These are phyloP conservation scores for Botryotinia narcissicola DNA, from an alignment of 2,329 filamentous ascomycete species.

Conservation along the genomic window DNA sequence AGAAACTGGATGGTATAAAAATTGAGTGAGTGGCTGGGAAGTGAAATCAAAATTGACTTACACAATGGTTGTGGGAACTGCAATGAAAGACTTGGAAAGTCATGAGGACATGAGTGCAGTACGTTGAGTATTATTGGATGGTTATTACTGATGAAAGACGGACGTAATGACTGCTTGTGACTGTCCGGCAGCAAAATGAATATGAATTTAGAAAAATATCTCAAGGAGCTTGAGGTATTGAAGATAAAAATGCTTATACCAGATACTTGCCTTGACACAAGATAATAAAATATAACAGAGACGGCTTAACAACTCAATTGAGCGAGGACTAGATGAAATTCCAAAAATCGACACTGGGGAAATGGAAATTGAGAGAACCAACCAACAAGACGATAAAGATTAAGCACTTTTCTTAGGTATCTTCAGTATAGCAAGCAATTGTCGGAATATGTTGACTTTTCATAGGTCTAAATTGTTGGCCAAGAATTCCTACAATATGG, in stretches of 20 bases:
- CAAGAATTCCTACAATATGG: neutral
- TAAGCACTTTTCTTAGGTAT: neutral
- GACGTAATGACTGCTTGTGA: neutral
- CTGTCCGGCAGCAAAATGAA: neutral
- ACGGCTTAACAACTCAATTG: neutral
- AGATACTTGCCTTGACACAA: too few species aligned
- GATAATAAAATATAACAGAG: neutral
- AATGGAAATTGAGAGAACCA: neutral
- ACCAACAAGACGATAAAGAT: neutral
- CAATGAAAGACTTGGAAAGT: neutral
- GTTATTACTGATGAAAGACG: neutral
- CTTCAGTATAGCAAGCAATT: neutral
- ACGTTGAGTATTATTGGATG: neutral
- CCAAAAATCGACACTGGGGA: neutral
- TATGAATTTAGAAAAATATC: neutral
- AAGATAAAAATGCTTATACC: neutral
- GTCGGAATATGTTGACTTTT: neutral
- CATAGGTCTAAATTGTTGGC: neutral
- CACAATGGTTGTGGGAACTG: slow-evolving; percentile 1
- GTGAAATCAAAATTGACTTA: neutral
- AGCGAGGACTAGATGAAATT: neutral
- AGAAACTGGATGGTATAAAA: neutral
- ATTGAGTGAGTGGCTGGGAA: too few species aligned
- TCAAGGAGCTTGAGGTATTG: neutral
- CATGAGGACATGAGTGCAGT: slow-evolving; percentile 1